phyloP scores from a whole-genome alignment of 1,284 basidiomycete species.

The Tylopilus sp. region DNA sequence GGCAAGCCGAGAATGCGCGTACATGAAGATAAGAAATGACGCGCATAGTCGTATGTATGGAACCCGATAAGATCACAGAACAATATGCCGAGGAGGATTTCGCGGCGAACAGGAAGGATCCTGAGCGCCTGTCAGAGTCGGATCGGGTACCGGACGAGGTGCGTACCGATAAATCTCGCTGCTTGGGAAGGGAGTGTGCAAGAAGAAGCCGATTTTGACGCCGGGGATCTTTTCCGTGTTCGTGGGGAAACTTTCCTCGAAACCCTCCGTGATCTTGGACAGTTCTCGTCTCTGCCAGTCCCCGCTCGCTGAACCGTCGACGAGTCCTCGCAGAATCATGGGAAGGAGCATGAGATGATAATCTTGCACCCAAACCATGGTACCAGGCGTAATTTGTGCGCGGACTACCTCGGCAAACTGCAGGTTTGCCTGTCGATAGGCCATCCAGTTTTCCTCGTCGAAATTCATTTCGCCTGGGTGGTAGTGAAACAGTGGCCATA shows the following conservation, averaged over 20 bases:
- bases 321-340: slow-evolving; percentile 85
- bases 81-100: slow-evolving; percentile 92
- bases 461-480: slow-evolving; percentile 99
- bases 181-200: slow-evolving; percentile 98
- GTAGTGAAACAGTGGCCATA: slow-evolving; percentile 99
- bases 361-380: slow-evolving; percentile 99
- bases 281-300: slow-evolving; percentile 67
- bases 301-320: slow-evolving; percentile 69
- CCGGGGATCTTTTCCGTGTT: slow-evolving; percentile 45
- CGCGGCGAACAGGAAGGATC: slow-evolving; percentile 93
- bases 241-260: slow-evolving; percentile 53
- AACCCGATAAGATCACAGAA: slow-evolving; percentile 98
- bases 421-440: slow-evolving; percentile 96
- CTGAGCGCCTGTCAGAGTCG: slow-evolving; percentile 40
- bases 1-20: slow-evolving; percentile 94
- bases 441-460: slow-evolving; percentile 97
- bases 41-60: slow-evolving; percentile 99
- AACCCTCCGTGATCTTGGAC: slow-evolving; percentile 72
- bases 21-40: slow-evolving; percentile 98
- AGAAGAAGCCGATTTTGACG: slow-evolving; percentile 96
- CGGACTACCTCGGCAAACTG: slow-evolving; percentile 89
- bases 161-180: slow-evolving; percentile 94
- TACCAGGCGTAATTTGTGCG: slow-evolving; percentile 72
- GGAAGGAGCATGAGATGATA: slow-evolving; percentile 98
- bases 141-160: slow-evolving; percentile 9